These are phyloP conservation scores for Cladosporium sp. DNA, from an alignment of 2,329 filamentous ascomycete genomes.

Conservation along the genomic window DNA sequence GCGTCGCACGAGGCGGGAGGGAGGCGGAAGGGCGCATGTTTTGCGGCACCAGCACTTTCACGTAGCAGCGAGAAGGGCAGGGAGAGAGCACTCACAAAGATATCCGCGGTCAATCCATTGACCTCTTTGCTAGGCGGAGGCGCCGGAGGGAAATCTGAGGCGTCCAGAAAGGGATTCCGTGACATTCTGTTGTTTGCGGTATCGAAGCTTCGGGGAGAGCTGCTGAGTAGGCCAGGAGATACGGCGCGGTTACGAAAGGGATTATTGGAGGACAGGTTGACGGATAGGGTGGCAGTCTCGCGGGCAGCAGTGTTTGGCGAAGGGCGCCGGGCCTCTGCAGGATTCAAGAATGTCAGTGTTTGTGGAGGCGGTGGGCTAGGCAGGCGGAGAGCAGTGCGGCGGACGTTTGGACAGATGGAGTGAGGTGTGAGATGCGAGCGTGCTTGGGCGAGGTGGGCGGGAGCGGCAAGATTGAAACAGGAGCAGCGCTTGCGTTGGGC, in stretches of 20 bases:
- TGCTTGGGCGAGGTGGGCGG: slow-evolving; percentile 9
- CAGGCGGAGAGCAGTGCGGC: background rate
- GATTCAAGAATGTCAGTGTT: slow-evolving; percentile 10
- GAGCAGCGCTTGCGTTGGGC: slow-evolving; percentile 18
- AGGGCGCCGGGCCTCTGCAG: slow-evolving; percentile 22
- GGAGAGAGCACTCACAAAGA: slow-evolving; percentile 68
- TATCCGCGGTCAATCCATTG: slow-evolving; percentile 62
- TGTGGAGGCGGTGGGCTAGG: background rate
- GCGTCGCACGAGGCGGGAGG: slow-evolving; percentile 7
- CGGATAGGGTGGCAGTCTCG: slow-evolving; percentile 52
- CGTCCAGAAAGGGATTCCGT: slow-evolving; percentile 71
- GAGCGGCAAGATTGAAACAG: slow-evolving; percentile 20
- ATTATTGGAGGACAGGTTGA: slow-evolving; percentile 74
- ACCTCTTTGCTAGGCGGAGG: slow-evolving; percentile 24
- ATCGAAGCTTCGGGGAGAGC: slow-evolving; percentile 29
- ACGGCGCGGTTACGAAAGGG: slow-evolving; percentile 73
- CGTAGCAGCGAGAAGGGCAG: background rate
- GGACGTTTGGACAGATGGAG: background rate
- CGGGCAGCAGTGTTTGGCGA: slow-evolving; percentile 45
- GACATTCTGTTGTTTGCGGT: slow-evolving; percentile 50
- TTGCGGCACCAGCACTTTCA: background rate
- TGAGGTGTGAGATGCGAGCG: background rate
- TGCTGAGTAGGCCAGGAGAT: slow-evolving; percentile 51
- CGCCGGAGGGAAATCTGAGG: slow-evolving; percentile 27
- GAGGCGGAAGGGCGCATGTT: background rate